Percentiles rank a stretch among this genome's conserved stretches.
Evolutionary conservation across 805 yeast species (phyloP).

Genomic region (Komagataella pastoris): DNA sequence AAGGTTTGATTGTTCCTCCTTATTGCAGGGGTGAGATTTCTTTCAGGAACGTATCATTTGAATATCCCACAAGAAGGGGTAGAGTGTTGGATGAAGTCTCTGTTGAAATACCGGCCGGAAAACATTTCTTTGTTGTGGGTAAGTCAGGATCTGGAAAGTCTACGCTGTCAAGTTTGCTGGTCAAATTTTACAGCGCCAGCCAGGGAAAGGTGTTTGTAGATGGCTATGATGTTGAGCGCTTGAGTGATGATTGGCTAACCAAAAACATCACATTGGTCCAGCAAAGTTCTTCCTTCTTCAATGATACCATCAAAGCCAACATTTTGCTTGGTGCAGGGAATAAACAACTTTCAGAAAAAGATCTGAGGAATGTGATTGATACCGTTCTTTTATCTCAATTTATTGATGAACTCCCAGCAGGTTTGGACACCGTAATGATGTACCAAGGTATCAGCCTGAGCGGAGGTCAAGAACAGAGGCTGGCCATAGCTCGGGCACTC

Average conservation of each 20-base stretch:
- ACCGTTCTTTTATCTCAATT: conserved; percentile 40
- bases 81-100: conserved; percentile 33
- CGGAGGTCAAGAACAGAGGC: conserved; percentile 85
- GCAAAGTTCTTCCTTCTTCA: conserved; percentile 56
- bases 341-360: conserved; percentile 1
- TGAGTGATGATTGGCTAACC: conserved; percentile 39
- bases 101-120: conserved; percentile 29
- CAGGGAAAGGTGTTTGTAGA: conserved; percentile 50
- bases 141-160: conserved; percentile 92
- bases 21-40: conserved; percentile 33
- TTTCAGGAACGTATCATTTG: conserved; percentile 44
- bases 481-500: conserved; percentile 76
- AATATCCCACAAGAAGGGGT: conserved; percentile 44
- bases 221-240: conserved; percentile 26
- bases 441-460: conserved; percentile 39
- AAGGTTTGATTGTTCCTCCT: neutral
- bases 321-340: conserved; percentile 35
- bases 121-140: conserved; percentile 61
- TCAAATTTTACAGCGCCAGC: conserved; percentile 38
- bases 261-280: conserved; percentile 61
- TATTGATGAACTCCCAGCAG: conserved; percentile 34
- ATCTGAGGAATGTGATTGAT: conserved; percentile 17
- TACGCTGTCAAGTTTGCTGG: conserved; percentile 50
- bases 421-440: conserved; percentile 40
- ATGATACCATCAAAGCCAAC: conserved; percentile 49